phyloP scores from a whole-genome alignment of 495 filamentous ascomycete genomes.

The Bryoglossum gracile region DNA sequence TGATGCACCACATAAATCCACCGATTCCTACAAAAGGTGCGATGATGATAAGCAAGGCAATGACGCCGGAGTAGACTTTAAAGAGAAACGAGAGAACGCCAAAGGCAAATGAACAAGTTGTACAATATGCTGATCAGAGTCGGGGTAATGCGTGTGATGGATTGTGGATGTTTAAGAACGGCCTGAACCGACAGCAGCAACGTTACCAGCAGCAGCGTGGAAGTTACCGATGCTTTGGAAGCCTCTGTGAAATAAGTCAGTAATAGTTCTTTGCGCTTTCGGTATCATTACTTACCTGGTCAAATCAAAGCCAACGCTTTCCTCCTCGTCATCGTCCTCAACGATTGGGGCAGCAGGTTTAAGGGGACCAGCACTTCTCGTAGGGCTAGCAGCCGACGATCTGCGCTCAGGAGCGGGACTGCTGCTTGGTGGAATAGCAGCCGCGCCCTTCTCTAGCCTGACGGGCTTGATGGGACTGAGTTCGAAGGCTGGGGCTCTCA shows the following conservation, averaged over 20 bases:
- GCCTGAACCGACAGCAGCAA: not conserved
- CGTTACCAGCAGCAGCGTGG: conserved; percentile 33
- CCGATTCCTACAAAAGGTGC: too few species aligned
- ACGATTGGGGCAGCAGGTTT: conserved; percentile 34
- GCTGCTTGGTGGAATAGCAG: conserved; percentile 52
- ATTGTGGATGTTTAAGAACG: conserved; percentile 1
- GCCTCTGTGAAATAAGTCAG: conserved; percentile 43
- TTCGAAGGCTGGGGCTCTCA: conserved; percentile 45
- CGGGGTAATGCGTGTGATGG: too few species aligned
- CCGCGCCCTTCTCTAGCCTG: conserved; percentile 33
- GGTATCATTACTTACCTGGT: conserved; percentile 15
- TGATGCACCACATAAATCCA: too few species aligned
- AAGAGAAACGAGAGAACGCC: too few species aligned
- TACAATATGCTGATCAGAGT: too few species aligned
- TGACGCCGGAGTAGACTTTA: too few species aligned
- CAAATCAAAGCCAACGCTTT: conserved; percentile 35
- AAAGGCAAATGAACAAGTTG: too few species aligned
- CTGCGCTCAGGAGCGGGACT: conserved; percentile 33
- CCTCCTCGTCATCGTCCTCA: conserved; percentile 44
- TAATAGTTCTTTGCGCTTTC: not conserved
- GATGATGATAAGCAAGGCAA: too few species aligned
- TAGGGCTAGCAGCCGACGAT: conserved; percentile 27
- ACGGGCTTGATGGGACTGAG: conserved; percentile 44
- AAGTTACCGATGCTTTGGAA: conserved; percentile 66
- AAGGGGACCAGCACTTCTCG: conserved; percentile 4